These are phyloP conservation scores for Solanum verrucosum DNA, from an alignment of 257 asterid species.

Conservation along the genomic window DNA sequence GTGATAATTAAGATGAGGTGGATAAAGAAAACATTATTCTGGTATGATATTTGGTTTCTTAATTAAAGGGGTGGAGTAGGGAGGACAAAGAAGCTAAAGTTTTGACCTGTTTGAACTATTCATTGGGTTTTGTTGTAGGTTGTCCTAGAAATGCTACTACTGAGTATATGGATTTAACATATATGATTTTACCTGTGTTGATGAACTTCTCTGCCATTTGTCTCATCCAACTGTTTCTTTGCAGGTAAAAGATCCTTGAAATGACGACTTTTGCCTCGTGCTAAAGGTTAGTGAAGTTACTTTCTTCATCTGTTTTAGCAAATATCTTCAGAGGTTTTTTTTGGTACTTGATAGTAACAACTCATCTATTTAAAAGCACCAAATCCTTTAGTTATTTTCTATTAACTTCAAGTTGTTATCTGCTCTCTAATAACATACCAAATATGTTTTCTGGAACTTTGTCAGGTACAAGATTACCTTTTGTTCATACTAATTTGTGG, in stretches of 20 bases:
- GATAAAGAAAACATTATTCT: neutral
- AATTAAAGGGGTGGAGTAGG: neutral
- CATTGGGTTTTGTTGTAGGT: neutral
- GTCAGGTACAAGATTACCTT: no score
- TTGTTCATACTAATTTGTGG: neutral
- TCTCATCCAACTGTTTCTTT: neutral
- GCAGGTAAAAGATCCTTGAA: neutral
- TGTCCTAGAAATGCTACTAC: neutral
- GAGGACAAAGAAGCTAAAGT: neutral
- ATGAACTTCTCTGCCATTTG: neutral
- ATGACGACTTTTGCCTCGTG: conserved; percentile 42
- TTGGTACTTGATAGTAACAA: no score
- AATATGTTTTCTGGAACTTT: neutral
- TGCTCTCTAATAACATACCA: neutral
- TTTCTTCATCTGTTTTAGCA: neutral
- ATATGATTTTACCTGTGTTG: neutral
- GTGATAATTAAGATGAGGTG: neutral
- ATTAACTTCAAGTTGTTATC: no score
- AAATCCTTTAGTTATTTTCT: no score
- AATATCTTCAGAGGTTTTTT: no score
- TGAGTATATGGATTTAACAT: neutral
- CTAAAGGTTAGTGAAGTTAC: conserved; percentile 26
- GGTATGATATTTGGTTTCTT: neutral
- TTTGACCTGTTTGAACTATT: neutral
- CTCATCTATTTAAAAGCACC: no score